Conservation (phyloP, 164 flowering plant species). For the Dillenia suffruticosa region DNA sequence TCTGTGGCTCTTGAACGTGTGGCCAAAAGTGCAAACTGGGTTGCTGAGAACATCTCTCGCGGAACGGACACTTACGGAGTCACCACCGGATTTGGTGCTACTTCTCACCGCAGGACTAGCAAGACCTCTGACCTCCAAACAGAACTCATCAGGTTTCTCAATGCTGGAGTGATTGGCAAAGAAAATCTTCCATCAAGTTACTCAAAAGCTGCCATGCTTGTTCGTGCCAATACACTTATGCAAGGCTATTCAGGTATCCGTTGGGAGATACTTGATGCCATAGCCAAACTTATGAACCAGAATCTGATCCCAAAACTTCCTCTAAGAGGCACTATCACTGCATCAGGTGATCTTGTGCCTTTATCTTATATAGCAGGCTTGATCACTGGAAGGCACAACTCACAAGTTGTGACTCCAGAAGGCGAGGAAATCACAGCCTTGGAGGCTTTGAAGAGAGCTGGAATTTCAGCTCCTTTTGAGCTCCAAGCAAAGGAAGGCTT, state of each 20-base stretch:
- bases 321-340: constrained; percentile 37
- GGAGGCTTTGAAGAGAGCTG: constrained; percentile 28
- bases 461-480: constrained; percentile 27
- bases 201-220: constrained; percentile 33
- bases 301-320: constrained; percentile 23
- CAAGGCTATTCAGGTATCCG: constrained; percentile 41
- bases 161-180: constrained; percentile 35
- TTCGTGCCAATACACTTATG: constrained; percentile 28
- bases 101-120: constrained; percentile 29
- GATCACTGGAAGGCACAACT: constrained; percentile 31
- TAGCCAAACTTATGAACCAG: constrained; percentile 26
- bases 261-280: constrained; percentile 33
- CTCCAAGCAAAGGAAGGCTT: constrained; percentile 38
- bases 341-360: constrained; percentile 42
- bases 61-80: constrained; percentile 34
- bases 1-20: constrained; percentile 24
- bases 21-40: constrained; percentile 26
- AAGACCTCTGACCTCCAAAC: constrained; percentile 26
- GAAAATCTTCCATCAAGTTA: constrained; percentile 19
- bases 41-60: constrained; percentile 23
- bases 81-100: constrained; percentile 41
- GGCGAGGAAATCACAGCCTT: constrained; percentile 20
- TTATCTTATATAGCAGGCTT: constrained; percentile 43
- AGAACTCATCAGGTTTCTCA: constrained; percentile 34
- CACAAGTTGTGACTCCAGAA: constrained; percentile 14